Percentiles rank a stretch among this genome's conserved stretches.
Evolutionary conservation across 2,329 filamentous ascomycete genomes (phyloP).

Genomic region (Epichloe glyceriae): DNA sequence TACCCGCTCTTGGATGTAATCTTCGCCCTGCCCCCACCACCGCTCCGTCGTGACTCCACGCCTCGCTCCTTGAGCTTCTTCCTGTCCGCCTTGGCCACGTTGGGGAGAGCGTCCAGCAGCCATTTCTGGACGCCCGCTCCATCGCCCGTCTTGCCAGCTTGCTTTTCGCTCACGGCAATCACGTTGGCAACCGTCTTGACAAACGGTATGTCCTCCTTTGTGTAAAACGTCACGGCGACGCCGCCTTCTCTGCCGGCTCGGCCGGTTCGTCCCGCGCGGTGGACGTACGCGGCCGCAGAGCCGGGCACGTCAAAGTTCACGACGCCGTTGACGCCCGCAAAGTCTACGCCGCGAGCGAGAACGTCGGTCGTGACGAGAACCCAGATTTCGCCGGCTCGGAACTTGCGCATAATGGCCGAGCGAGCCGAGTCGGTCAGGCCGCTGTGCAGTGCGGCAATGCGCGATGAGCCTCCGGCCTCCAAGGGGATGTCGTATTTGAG

Average conservation of each 20-base stretch:
- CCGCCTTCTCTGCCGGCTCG: constrained; percentile 79
- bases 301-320: constrained; percentile 96
- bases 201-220: constrained; percentile 80
- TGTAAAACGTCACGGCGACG: constrained; percentile 87
- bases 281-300: constrained; percentile 82
- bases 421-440: constrained; percentile 66
- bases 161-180: constrained; percentile 69
- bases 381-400: constrained; percentile 89
- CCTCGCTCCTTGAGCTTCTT: constrained; percentile 72
- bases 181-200: constrained; percentile 90
- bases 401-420: constrained; percentile 72
- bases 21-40: constrained; percentile 31
- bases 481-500: constrained; percentile 88
- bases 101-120: constrained; percentile 77
- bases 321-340: constrained; percentile 87
- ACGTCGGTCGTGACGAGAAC: constrained; percentile 93
- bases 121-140: constrained; percentile 61
- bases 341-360: constrained; percentile 83
- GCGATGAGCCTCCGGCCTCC: constrained; percentile 69
- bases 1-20: constrained; percentile 79
- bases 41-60: constrained; percentile 53
- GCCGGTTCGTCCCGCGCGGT: constrained; percentile 84
- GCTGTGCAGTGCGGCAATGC: constrained; percentile 84
- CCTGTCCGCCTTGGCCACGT: constrained; percentile 70
- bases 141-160: constrained; percentile 40